phyloP scores from a whole-genome alignment of 108 stramenopile genomes.

The Bacterosira constricta region DNA sequence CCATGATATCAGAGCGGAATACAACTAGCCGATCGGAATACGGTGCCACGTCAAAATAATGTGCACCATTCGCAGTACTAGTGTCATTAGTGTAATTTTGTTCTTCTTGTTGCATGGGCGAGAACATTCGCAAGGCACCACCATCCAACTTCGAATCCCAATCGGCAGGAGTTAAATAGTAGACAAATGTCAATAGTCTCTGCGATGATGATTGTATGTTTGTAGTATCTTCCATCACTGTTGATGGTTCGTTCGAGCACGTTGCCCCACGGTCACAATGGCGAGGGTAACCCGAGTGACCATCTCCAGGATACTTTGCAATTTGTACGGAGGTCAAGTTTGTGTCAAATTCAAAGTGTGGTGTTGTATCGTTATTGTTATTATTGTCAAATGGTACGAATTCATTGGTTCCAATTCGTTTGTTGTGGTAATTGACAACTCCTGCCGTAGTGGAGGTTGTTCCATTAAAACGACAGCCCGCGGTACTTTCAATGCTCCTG shows the following conservation, averaged over 20 bases:
- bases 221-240: background rate
- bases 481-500: slow-evolving; percentile 37
- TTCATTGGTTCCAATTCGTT: background rate
- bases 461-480: background rate
- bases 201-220: slow-evolving; percentile 19
- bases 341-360: slow-evolving; percentile 35
- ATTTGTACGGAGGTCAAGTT: slow-evolving; percentile 65
- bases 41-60: slow-evolving; percentile 45
- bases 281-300: slow-evolving; percentile 53
- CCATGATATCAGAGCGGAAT: slow-evolving; percentile 70
- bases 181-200: slow-evolving; percentile 67
- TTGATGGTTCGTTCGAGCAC: slow-evolving; percentile 16
- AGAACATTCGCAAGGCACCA: slow-evolving; percentile 60
- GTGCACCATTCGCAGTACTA: background rate
- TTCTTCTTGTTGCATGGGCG: background rate
- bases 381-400: slow-evolving; percentile 1
- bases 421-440: background rate
- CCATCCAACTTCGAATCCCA: slow-evolving; percentile 64
- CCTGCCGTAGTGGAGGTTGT: background rate
- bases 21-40: slow-evolving; percentile 63
- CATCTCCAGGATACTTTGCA: slow-evolving; percentile 67
- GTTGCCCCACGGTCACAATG: slow-evolving; percentile 64
- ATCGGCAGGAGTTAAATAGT: slow-evolving; percentile 65
- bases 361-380: background rate
- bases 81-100: background rate